Evolutionary conservation across 148 eudicot genomes (phyloP).

Genomic region (Rhododendron henanense): DNA sequence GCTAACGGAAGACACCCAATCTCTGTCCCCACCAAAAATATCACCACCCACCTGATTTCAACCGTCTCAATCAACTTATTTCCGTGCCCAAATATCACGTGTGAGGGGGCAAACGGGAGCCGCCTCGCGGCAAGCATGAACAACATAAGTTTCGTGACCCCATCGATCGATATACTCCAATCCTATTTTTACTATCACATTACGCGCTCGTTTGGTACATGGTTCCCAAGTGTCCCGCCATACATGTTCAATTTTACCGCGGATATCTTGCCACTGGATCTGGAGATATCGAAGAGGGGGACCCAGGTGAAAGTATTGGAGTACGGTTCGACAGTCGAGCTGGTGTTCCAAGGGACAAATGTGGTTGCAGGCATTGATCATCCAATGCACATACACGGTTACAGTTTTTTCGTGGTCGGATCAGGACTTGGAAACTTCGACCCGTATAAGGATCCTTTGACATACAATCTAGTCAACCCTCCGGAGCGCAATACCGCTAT

Average conservation of each 20-base stretch:
- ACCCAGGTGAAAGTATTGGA: slow-evolving; percentile 20
- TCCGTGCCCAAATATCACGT: slow-evolving; percentile 18
- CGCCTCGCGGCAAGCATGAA: slow-evolving; percentile 28
- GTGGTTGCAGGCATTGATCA: slow-evolving; percentile 30
- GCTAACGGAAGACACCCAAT: slow-evolving; percentile 9
- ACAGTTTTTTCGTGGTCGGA: slow-evolving; percentile 29
- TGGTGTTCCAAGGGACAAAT: slow-evolving; percentile 34
- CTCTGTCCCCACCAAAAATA: slow-evolving; percentile 23
- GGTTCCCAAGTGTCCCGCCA: slow-evolving; percentile 25
- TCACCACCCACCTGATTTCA: slow-evolving; percentile 16
- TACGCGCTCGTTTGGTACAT: slow-evolving; percentile 10
- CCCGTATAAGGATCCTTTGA: slow-evolving; percentile 25
- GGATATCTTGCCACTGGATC: slow-evolving; percentile 16
- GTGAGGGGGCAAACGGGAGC: slow-evolving; percentile 26
- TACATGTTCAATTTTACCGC: slow-evolving; percentile 26
- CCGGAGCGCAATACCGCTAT: slow-evolving; percentile 23
- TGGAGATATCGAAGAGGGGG: slow-evolving; percentile 13
- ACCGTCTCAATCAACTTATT: slow-evolving; percentile 28
- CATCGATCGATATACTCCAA: slow-evolving; percentile 23
- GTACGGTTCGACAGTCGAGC: slow-evolving; percentile 25
- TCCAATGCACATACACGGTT: slow-evolving; percentile 43
- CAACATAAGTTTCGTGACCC: slow-evolving; percentile 9
- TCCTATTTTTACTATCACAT: slow-evolving; percentile 26
- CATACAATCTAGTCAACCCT: slow-evolving; percentile 37
- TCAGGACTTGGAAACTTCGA: slow-evolving; percentile 36